Conservation (phyloP, 208 protist genomes). For the Trypanosoma congolense region DNA sequence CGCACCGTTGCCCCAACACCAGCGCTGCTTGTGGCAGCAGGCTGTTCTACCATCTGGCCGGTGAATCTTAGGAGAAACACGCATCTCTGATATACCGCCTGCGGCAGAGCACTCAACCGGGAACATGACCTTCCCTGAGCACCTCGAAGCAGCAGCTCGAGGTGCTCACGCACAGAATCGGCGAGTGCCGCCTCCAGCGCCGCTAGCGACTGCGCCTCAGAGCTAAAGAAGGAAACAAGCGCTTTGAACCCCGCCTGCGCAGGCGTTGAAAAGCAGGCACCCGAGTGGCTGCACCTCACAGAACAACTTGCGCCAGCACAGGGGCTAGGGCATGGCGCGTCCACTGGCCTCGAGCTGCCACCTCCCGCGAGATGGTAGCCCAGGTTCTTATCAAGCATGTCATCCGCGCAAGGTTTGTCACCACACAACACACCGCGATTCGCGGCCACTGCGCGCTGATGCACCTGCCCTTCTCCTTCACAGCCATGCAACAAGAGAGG, state of each 20-base stretch:
- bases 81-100: slow-evolving; percentile 22
- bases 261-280: background rate
- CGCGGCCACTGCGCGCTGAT: background rate
- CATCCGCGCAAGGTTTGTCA: too few species aligned
- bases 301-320: background rate
- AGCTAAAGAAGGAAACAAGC: slow-evolving; percentile 20
- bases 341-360: too few species aligned
- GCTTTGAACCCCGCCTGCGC: slow-evolving; percentile 8
- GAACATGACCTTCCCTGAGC: background rate
- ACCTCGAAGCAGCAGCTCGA: slow-evolving; percentile 4
- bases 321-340: too few species aligned
- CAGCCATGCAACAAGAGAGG: slow-evolving; percentile 59
- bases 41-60: slow-evolving; percentile 14
- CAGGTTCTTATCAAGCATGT: background rate
- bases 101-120: slow-evolving; percentile 6
- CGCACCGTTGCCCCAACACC: slow-evolving; percentile 18
- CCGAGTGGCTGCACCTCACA: background rate
- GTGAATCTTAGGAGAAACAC: slow-evolving; percentile 19
- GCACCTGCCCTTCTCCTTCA: slow-evolving; percentile 19
- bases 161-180: slow-evolving; percentile 3
- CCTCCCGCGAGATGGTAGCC: background rate
- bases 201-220: slow-evolving; percentile 4
- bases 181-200: slow-evolving; percentile 12
- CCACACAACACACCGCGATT: background rate
- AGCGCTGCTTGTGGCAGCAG: slow-evolving; percentile 5